Percentiles rank a stretch among this genome's conserved stretches.
Conservation (phyloP, 257 asterid species). For the Rehmannia glutinosa region DNA sequence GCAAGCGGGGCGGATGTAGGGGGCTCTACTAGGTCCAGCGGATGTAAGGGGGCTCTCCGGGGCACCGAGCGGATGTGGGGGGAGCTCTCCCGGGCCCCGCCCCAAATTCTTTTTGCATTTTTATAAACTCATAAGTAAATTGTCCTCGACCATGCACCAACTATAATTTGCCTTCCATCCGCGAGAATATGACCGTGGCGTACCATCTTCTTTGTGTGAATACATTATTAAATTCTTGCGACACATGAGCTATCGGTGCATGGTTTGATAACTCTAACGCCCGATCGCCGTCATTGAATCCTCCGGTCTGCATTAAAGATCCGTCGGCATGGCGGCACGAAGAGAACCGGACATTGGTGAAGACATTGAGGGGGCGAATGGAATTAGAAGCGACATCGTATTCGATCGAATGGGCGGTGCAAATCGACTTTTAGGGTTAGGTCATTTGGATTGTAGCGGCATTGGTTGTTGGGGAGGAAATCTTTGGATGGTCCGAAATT, state of each 20-base stretch:
- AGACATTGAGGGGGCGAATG: too few relatives aligned
- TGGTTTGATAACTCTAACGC: slow-evolving; percentile 8
- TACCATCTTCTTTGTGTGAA: too few relatives aligned
- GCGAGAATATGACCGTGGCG: slow-evolving; percentile 8
- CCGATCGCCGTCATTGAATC: slow-evolving; percentile 22
- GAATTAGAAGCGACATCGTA: slow-evolving; percentile 36
- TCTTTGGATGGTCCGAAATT: slow-evolving; percentile 43
- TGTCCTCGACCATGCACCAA: slow-evolving; percentile 10
- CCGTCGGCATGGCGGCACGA: slow-evolving; percentile 45
- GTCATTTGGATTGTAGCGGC: slow-evolving; percentile 33
- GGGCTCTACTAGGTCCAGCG: too few relatives aligned
- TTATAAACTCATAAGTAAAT: slow-evolving; percentile 11
- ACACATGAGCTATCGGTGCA: slow-evolving; percentile 20
- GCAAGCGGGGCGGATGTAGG: slow-evolving; percentile 31
- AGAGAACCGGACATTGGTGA: slow-evolving; percentile 51
- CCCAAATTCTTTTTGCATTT: too few relatives aligned
- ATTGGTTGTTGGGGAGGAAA: slow-evolving; percentile 31
- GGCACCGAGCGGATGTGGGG: too few relatives aligned
- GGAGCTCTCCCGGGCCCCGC: too few relatives aligned
- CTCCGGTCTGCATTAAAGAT: slow-evolving; percentile 41
- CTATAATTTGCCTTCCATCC: slow-evolving; percentile 8
- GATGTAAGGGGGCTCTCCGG: too few relatives aligned
- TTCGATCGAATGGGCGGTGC: slow-evolving; percentile 58
- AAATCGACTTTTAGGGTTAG: slow-evolving; percentile 19
- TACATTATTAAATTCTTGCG: slow-evolving; percentile 15